A percentile compares a stretch with the other conserved stretches of the same genome.
These are phyloP conservation scores for Daldinia decipiens DNA, from an alignment of 495 filamentous ascomycete genomes.

Conservation along the genomic window DNA sequence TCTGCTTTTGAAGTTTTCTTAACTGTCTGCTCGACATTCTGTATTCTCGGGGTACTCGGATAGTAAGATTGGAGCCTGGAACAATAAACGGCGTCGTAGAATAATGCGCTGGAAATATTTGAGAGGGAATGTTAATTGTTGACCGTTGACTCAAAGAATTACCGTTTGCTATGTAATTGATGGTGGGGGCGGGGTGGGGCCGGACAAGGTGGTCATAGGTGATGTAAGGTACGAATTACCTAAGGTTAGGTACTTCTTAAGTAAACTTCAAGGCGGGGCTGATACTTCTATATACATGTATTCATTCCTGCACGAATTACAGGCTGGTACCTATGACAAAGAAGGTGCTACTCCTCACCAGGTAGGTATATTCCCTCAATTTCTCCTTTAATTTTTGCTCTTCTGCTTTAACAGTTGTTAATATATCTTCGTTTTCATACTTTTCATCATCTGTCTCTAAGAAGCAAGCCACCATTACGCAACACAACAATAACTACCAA, in stretches of 20 bases:
- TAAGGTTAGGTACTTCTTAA: background rate
- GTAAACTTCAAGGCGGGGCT: slow-evolving; percentile 6
- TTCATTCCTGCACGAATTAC: slow-evolving; percentile 2
- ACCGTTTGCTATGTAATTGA: background rate
- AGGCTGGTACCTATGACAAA: background rate
- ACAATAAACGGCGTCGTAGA: background rate
- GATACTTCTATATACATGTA: background rate
- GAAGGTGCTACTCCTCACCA: background rate
- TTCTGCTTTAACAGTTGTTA: background rate
- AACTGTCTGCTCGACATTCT: slow-evolving; percentile 84
- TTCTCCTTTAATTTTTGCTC: background rate
- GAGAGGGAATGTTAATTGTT: background rate
- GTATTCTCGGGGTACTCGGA: background rate
- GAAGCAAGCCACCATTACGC: background rate
- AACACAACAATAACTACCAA: background rate
- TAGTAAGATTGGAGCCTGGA: background rate
- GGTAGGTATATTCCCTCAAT: background rate
- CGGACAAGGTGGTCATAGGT: background rate
- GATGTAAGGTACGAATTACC: slow-evolving; percentile 5
- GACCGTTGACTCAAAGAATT: slow-evolving; percentile 2
- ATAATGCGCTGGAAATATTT: background rate
- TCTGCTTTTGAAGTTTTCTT: slow-evolving; percentile 79
- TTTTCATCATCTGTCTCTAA: background rate
- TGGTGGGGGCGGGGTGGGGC: slow-evolving; percentile 16
- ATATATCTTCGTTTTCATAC: background rate